Evolutionary conservation across 148 eudicot genomes (phyloP).

Genomic region (Persicaria maculosa): DNA sequence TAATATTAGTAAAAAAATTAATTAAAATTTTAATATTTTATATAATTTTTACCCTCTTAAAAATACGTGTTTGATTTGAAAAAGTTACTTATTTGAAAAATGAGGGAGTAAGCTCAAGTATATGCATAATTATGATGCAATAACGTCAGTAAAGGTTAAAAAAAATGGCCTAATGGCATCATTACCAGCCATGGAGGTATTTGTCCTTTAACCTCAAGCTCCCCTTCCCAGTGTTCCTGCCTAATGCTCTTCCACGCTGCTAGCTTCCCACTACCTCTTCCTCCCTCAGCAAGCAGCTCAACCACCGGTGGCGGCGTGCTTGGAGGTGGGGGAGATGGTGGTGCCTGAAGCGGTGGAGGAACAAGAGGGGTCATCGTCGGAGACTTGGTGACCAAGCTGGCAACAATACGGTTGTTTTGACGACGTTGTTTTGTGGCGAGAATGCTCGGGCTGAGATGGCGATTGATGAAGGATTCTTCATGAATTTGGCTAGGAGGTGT

Average conservation of each 20-base stretch:
- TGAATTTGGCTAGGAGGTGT: background rate
- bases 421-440: constrained; percentile 14
- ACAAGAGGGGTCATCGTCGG: constrained; percentile 23
- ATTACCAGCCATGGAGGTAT: constrained; percentile 91
- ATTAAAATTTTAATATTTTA: too few species aligned
- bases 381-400: constrained; percentile 39
- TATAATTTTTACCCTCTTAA: too few species aligned
- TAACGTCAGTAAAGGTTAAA: background rate
- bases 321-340: constrained; percentile 1
- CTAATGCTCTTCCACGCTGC: constrained; percentile 83
- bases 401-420: constrained; percentile 3
- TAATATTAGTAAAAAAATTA: too few species aligned
- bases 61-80: too few species aligned
- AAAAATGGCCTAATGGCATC: background rate
- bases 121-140: background rate
- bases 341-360: constrained; percentile 12
- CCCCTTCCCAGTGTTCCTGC: constrained; percentile 97
- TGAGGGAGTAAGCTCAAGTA: too few species aligned
- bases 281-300: constrained; percentile 7
- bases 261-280: constrained; percentile 26
- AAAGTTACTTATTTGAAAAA: too few species aligned
- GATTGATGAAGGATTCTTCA: background rate
- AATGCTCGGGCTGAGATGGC: constrained; percentile 13
- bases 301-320: background rate
- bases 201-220: constrained; percentile 72